These are phyloP conservation scores for Trichoderma koningiopsis DNA, from an alignment of 2,329 filamentous ascomycete species.

Conservation along the genomic window DNA sequence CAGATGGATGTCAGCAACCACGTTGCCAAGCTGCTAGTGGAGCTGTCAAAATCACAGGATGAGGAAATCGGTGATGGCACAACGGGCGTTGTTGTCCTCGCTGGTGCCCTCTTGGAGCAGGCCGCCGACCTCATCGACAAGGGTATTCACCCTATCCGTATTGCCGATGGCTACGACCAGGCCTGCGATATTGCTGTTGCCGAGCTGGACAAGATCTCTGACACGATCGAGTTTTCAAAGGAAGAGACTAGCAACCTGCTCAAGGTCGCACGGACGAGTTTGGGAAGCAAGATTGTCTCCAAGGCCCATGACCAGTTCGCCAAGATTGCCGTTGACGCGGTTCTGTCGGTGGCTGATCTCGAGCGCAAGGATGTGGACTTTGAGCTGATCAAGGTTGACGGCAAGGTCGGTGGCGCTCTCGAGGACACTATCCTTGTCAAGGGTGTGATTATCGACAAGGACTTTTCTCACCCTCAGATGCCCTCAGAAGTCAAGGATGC, in stretches of 20 bases:
- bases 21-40: constrained; percentile 93
- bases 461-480: constrained; percentile 99
- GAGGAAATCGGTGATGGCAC: constrained; percentile 99
- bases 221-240: constrained; percentile 82
- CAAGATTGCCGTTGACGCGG: constrained; percentile 94
- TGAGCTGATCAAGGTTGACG: constrained; percentile 98
- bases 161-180: constrained; percentile 97
- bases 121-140: constrained; percentile 98
- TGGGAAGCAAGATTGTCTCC: constrained; percentile 98
- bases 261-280: constrained; percentile 91
- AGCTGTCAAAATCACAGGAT: constrained; percentile 97
- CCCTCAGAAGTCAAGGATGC: constrained; percentile 91
- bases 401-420: constrained; percentile 91
- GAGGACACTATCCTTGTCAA: constrained; percentile 95
- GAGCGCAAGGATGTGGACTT: constrained; percentile 98
- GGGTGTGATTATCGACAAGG: constrained; percentile 98
- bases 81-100: constrained; percentile 94
- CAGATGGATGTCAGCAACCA: constrained; percentile 99
- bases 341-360: constrained; percentile 92
- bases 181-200: constrained; percentile 95
- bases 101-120: constrained; percentile 92
- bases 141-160: constrained; percentile 97
- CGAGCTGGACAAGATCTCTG: constrained; percentile 90
- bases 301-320: constrained; percentile 98
- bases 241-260: constrained; percentile 82